phyloP scores from a whole-genome alignment of 345 rosid species.

The Salix brachista region DNA sequence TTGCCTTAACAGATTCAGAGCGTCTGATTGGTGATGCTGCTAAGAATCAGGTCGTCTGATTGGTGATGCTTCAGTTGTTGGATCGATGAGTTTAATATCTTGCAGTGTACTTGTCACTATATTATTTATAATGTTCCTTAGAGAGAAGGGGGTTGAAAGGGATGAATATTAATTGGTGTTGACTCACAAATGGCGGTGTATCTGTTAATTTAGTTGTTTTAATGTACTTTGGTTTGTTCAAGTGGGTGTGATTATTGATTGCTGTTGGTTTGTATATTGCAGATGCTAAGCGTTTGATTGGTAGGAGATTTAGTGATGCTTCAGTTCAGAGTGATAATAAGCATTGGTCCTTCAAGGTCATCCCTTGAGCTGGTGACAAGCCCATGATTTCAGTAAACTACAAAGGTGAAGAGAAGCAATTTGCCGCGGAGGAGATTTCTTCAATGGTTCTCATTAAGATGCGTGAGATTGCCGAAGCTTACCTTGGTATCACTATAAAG shows the following conservation, averaged over 20 bases:
- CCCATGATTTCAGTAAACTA: slow-evolving; percentile 26
- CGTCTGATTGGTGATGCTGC: slow-evolving; percentile 35
- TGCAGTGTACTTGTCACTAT: background rate
- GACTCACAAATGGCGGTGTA: too few relatives aligned
- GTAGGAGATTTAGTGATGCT: slow-evolving; percentile 20
- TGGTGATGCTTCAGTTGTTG: background rate
- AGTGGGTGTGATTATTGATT: background rate
- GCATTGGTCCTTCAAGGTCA: slow-evolving; percentile 28
- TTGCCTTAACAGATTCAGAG: slow-evolving; percentile 32
- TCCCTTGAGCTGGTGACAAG: slow-evolving; percentile 26
- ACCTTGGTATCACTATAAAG: slow-evolving; percentile 4
- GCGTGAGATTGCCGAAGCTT: slow-evolving; percentile 18
- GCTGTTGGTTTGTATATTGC: background rate
- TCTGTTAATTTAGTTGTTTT: background rate
- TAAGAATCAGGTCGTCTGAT: slow-evolving; percentile 29
- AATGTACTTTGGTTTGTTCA: background rate
- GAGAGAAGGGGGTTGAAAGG: too few relatives aligned
- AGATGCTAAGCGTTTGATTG: slow-evolving; percentile 34
- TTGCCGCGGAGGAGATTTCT: slow-evolving; percentile 14
- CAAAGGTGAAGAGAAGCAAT: slow-evolving; percentile 9
- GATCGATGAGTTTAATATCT: background rate
- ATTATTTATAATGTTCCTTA: background rate
- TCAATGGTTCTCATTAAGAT: slow-evolving; percentile 15
- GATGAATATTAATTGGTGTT: too few relatives aligned
- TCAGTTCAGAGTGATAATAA: slow-evolving; percentile 26